Base-by-base conservation (phyloP, 1,284 basidiomycete species). In the Heterobasidion irregulare region DNA sequence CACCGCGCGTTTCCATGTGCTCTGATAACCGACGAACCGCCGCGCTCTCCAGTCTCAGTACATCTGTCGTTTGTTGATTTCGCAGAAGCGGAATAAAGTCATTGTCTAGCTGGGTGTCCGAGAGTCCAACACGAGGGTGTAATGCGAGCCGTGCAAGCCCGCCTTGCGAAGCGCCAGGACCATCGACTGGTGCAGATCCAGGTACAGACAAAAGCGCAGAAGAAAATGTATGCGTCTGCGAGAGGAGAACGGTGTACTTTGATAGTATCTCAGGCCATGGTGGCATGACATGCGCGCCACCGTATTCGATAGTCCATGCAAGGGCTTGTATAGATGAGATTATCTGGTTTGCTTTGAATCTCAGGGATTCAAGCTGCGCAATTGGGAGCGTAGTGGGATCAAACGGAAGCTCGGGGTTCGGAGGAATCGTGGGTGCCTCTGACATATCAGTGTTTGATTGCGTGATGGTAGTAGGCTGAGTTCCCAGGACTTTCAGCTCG, bases 261-360 rank as follows among this genome's bases (percentile, higher is more conserved):
- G 85, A 82, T 52, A 91, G 74, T 52, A 92, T 80, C 63, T 91
- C 89, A 0, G 88, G 89, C 89, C 89, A 91, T 8, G 85, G 69
- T 2, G 83, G 82, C 80, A 89, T 86, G 19, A 61, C 62, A 13
- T 68, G 71, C 50, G 75, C 75, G 47, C 80, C 75, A 8, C 77
- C 75, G 2, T 70, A 74, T 58, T 89, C 84, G 58, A 91, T 72
- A 4, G 78, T 83, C 46, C 78, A 73, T 53, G 83, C 82, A 1
- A 91, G 72, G 0, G 73, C 71, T 54, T 80, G 72, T 15, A 91
- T 85, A 6, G 85, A 86, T 53, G 89, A 87, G 52, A 89, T 80
- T 36, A 90, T 86, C 64, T 89, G 86, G 54, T 76, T 80, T 1
- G 84, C 77, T 60, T 89, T 88, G 72, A 86, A 88, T 49, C 76